These are phyloP conservation scores for Actinidia chinensis DNA, from an alignment of 179 eudicot genomes.

Conservation along the genomic window DNA sequence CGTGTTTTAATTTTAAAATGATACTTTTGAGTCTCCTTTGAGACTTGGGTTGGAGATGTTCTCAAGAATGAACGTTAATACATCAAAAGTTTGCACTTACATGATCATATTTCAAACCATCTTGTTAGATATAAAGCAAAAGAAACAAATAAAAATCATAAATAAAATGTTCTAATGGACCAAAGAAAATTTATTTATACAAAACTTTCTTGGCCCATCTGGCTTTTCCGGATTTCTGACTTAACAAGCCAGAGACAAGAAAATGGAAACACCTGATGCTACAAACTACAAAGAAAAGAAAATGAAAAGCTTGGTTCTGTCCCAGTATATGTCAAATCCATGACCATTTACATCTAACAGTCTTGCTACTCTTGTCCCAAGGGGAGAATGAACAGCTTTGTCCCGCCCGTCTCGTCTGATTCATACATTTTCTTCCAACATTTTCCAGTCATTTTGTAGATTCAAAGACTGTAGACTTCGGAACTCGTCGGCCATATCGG, in stretches of 20 bases:
- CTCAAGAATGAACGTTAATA: too few relatives aligned
- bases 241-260: not conserved
- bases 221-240: not conserved
- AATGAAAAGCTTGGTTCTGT: not conserved
- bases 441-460: not conserved
- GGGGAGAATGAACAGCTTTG: not conserved
- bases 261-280: conserved; percentile 5
- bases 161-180: too few relatives aligned
- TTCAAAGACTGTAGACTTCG: conserved; percentile 28
- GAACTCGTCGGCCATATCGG: conserved; percentile 40
- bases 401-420: not conserved
- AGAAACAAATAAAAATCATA: too few relatives aligned
- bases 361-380: conserved; percentile 15
- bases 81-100: too few relatives aligned
- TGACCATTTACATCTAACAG: conserved; percentile 45
- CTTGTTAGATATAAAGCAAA: too few relatives aligned
- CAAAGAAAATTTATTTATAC: too few relatives aligned
- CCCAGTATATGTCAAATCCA: not conserved
- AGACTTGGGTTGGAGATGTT: too few relatives aligned
- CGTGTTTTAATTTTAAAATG: too few relatives aligned
- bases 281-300: not conserved
- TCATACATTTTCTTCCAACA: conserved; percentile 8
- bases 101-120: too few relatives aligned
- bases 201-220: not conserved
- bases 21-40: too few relatives aligned